Base-by-base conservation (phyloP, 306 rosid genomes). In the Amphicarpaea edgeworthii region DNA sequence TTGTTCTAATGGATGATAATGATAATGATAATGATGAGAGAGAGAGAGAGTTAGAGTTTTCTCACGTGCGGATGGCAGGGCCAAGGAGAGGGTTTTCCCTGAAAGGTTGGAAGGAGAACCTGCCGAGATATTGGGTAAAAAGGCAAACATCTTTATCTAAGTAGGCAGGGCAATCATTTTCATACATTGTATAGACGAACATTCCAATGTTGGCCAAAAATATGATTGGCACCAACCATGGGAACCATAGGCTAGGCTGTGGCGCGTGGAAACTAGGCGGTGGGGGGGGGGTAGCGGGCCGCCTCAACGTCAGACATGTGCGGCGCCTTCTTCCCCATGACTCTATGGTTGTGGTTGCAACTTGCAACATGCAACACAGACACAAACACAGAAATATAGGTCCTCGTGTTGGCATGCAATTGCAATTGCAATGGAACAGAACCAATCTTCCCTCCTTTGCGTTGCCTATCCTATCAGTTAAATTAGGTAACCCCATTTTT, bases 71-170 rank as follows among this genome's bases (percentile, higher is more conserved):
- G 41, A 67, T 41, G 3, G 96, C 40, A 69, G 97, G 97, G 73
- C 99, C 99, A 54, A 95, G 81, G 82, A 92, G 93, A 34, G 86
- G 85, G 66, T 95, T 95, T 84, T 90, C 90, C 0, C 20, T 37
- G 60, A 86, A 80, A 15, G 99, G 97, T 70, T 95, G 86, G 76
- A 92, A 95, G 63, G 97, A 86, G 80, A 84, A 89, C 17, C 91
- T 88, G 28, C 88, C 91, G 14, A 95, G 68, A 5, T 62, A 24
- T 1, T 77, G 3, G 8, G 20, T 3, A 69, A 86, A 43, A 53
- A 95, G 67, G 64, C 99, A 95, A 2, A 9, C 30, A 1, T 65
- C 58, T 9, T 40, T 32, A 0, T 30, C 71, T 1, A 45, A 58
- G 21, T 23, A 45, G 0, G 70, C 55, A 19, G 99, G 98, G 66